A percentile compares a stretch with the other conserved stretches of the same genome.
phyloP scores from a whole-genome alignment of 2,329 filamentous ascomycete genomes.

The Graphilbum sp. region DNA sequence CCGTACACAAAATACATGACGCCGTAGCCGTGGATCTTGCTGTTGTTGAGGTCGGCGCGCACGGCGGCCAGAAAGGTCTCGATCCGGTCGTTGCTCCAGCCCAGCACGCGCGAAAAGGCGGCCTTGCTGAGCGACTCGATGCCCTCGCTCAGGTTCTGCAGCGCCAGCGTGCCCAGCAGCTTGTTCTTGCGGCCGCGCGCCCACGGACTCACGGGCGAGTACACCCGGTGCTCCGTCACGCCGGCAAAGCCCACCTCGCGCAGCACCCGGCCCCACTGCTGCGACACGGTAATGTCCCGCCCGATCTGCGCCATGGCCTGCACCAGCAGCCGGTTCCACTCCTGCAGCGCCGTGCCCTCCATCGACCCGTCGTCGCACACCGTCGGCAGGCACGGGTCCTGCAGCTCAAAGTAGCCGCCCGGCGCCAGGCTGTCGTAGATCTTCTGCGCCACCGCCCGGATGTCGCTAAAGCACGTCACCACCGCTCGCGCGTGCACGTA shows the following conservation, averaged over 20 bases:
- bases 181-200: constrained; percentile 11
- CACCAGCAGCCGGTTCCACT: constrained; percentile 5
- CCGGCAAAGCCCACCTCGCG: constrained; percentile 18
- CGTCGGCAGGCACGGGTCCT: constrained; percentile 10
- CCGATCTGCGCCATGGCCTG: constrained; percentile 10
- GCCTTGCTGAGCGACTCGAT: constrained; percentile 12
- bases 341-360: constrained; percentile 12
- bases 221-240: constrained; percentile 14
- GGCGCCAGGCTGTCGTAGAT: constrained; percentile 9
- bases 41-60: constrained; percentile 8
- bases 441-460: constrained; percentile 1
- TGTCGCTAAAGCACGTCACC: constrained; percentile 9
- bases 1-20: constrained; percentile 4
- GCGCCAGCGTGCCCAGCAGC: constrained; percentile 12
- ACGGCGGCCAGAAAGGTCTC: constrained; percentile 10
- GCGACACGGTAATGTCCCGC: constrained; percentile 11
- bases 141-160: constrained; percentile 11
- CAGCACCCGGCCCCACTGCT: constrained; percentile 14
- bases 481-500: constrained; percentile 11
- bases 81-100: constrained; percentile 12
- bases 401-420: constrained; percentile 11
- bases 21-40: constrained; percentile 8
- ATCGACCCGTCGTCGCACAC: constrained; percentile 7
- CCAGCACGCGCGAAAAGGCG: constrained; percentile 12
- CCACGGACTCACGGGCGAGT: constrained; percentile 19